Conservation (phyloP, 1,284 basidiomycete species). For the Rhodotorula sp. region DNA sequence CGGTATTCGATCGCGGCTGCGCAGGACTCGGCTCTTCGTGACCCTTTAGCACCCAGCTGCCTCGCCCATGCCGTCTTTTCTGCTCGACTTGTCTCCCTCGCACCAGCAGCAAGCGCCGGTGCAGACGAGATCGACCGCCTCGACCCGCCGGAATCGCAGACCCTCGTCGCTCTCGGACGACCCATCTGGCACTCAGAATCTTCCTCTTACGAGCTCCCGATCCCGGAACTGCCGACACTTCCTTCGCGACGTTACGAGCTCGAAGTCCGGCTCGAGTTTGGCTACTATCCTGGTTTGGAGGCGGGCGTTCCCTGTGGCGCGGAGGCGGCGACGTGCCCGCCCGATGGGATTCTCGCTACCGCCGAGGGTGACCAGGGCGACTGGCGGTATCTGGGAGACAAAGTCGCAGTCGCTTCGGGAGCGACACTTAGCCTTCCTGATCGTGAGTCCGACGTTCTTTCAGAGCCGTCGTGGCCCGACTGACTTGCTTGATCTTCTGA, state of each 20-base stretch:
- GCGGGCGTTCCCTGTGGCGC: slow-evolving; percentile 17
- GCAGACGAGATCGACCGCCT: background rate
- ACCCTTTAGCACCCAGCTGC: slow-evolving; percentile 4
- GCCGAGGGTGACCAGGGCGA: slow-evolving; percentile 1
- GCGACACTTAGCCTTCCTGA: background rate
- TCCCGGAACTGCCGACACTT: background rate
- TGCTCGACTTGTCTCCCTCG: slow-evolving; percentile 19
- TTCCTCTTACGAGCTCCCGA: background rate
- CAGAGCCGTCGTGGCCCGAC: too few relatives aligned
- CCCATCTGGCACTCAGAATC: background rate
- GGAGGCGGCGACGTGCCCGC: background rate
- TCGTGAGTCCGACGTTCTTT: background rate
- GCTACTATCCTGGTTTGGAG: slow-evolving; percentile 8
- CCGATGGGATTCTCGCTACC: background rate
- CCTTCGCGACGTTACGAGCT: slow-evolving; percentile 14
- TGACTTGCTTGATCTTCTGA: background rate
- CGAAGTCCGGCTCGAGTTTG: slow-evolving; percentile 31
- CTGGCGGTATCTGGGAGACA: slow-evolving; percentile 9
- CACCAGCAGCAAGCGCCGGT: too few relatives aligned
- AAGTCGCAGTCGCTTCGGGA: background rate
- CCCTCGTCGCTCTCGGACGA: slow-evolving; percentile 4
- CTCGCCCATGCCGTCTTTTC: slow-evolving; percentile 30
- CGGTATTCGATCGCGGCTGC: background rate
- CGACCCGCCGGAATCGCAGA: background rate
- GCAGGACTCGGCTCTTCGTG: background rate